These are phyloP conservation scores for Boletus sensibilis DNA, from an alignment of 768 basidiomycete species.

Conservation along the genomic window DNA sequence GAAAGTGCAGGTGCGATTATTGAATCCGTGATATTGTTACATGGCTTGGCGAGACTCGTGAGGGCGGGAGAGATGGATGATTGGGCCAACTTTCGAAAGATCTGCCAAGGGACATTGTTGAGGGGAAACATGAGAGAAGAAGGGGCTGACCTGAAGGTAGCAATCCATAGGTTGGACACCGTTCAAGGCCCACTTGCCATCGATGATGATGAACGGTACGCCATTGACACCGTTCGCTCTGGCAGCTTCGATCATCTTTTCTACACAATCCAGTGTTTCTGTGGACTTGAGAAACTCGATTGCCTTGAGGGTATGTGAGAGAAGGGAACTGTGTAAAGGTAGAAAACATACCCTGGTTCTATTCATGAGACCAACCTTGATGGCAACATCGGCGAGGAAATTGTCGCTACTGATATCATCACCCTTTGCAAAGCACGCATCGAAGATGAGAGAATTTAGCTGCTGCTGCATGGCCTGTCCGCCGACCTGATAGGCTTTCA, in stretches of 20 bases:
- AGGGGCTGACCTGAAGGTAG: constrained; percentile 37
- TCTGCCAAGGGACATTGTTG: constrained; percentile 15
- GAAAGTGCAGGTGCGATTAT: constrained; percentile 16
- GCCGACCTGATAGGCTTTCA: constrained; percentile 42
- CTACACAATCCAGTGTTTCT: constrained; percentile 40
- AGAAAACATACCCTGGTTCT: constrained; percentile 34
- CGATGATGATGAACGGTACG: constrained; percentile 51
- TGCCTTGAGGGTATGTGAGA: constrained; percentile 29
- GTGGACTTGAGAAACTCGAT: constrained; percentile 41
- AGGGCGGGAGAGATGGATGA: constrained; percentile 3
- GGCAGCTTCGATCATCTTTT: constrained; percentile 40
- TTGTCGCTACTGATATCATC: constrained; percentile 38
- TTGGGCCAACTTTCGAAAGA: constrained; percentile 34
- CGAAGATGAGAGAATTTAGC: constrained; percentile 39
- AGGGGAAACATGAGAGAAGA: background rate
- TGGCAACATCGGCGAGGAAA: constrained; percentile 39
- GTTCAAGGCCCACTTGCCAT: constrained; percentile 44
- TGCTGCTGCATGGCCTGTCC: constrained; percentile 40
- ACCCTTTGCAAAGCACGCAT: constrained; percentile 40
- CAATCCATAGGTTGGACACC: constrained; percentile 45
- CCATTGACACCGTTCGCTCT: constrained; percentile 47
- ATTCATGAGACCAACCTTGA: constrained; percentile 40
- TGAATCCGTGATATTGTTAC: constrained; percentile 23
- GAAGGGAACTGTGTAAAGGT: background rate
- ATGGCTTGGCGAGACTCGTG: constrained; percentile 10